Conservation (phyloP, 1,284 basidiomycete genomes). For the Austroboletus olivaceoglutinosus region DNA sequence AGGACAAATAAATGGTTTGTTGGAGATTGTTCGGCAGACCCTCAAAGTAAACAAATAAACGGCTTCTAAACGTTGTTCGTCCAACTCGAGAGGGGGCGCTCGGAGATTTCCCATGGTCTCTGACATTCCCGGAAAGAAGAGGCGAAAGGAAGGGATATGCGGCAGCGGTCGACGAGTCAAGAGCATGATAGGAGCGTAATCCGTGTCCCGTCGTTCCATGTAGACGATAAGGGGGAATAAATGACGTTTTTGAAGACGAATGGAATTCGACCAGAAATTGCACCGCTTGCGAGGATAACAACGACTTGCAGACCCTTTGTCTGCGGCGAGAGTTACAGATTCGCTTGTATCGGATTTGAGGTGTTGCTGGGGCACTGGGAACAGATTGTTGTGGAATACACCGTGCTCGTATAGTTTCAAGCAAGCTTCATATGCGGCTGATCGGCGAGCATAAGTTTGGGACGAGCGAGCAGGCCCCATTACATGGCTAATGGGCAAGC, state of each 20-base stretch:
- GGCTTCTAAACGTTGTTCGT: constrained; percentile 44
- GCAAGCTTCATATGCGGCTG: constrained; percentile 58
- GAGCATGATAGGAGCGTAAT: constrained; percentile 57
- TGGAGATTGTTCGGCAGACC: constrained; percentile 57
- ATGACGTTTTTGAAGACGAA: constrained; percentile 26
- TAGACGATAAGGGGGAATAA: constrained; percentile 59
- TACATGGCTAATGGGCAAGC: constrained; percentile 40
- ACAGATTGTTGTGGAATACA: constrained; percentile 53
- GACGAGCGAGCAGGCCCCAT: constrained; percentile 47
- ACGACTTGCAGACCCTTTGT: constrained; percentile 42
- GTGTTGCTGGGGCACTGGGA: constrained; percentile 32
- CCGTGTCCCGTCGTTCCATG: constrained; percentile 32
- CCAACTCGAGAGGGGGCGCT: constrained; percentile 49
- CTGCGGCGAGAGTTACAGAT: constrained; percentile 19
- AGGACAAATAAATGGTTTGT: constrained; percentile 60
- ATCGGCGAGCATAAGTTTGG: constrained; percentile 52
- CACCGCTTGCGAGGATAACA: constrained; percentile 57
- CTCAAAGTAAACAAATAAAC: constrained; percentile 63
- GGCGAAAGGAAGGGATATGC: constrained; percentile 47
- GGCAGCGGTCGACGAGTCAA: constrained; percentile 67
- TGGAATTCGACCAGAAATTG: constrained; percentile 59
- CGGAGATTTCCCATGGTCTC: constrained; percentile 43
- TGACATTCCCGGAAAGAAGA: constrained; percentile 55
- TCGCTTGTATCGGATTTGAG: constrained; percentile 6
- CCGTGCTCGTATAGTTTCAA: constrained; percentile 47